Evolutionary conservation across 257 asterid species (phyloP), one percentile per base, ranked within the genome.

Genomic region (Nicotiana attenuata): DNA sequence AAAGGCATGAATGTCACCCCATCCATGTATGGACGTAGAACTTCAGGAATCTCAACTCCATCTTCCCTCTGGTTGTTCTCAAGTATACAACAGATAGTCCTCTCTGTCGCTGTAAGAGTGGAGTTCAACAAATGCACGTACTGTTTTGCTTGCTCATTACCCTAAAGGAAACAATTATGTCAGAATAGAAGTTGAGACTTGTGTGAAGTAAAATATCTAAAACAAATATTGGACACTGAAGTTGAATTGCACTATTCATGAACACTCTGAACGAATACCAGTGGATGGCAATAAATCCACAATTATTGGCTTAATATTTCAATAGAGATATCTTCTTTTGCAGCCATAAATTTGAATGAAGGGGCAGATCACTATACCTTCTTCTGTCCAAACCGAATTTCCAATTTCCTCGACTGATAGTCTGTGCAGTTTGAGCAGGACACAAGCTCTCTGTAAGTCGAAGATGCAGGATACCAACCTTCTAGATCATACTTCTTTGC

Each of bases 401-500:
- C 99, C 82, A 96, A 84, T 89, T 90, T 91, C 82, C 99, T 91
- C 1, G 98, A 90, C 87, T 95, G 99, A 83, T 89, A 93, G 83
- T 95, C 98, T 16, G 97, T 92, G 86, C 97, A 96, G 85, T 96
- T 96, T 14, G 99, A 96, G 92, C 98, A 96, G 80, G 98, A 96
- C 22, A 96, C 99, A 45, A 94, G 97, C 85, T 92, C 98, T 86
- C 98, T 89, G 64, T 87, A 92, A 5, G 97, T 80, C 64, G 88
- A 85, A 28, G 99, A 96, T 35, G 99, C 94, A 53, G 99, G 99
- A 68, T 91, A 96, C 99, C 98, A 96, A 47, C 91, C 99, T 87
- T 96, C 99, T 87, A 94, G 86, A 85, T 96, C 99, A 33, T 90
- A 94, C 90, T 96, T 96, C 87, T 94, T 96, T 8, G 99, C 99